Evolutionary conservation across 2,329 filamentous ascomycete species (phyloP).

Genomic region (Colletotrichum sp.): DNA sequence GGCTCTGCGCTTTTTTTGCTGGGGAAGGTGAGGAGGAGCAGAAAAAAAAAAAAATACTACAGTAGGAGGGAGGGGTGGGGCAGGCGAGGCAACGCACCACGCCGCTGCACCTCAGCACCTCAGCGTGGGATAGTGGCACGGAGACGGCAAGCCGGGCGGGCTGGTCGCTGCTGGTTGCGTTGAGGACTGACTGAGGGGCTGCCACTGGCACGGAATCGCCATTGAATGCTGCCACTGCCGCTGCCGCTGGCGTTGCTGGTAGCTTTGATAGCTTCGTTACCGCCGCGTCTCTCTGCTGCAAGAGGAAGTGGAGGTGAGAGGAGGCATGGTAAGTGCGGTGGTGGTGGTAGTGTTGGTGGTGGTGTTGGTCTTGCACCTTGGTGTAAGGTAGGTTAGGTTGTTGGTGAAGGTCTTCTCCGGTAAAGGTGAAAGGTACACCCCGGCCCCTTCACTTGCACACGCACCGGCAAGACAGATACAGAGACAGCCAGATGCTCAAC

Average conservation of each 20-base stretch:
- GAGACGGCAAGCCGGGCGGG: conserved; percentile 15
- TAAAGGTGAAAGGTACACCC: not conserved
- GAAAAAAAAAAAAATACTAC: not conserved
- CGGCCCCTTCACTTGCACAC: not conserved
- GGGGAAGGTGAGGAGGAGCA: not conserved
- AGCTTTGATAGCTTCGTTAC: not conserved
- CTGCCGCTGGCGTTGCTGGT: not conserved
- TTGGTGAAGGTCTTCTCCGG: not conserved
- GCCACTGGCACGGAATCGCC: not conserved
- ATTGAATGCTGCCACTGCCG: not conserved
- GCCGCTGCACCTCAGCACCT: not conserved
- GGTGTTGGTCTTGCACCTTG: not conserved
- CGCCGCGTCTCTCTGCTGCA: not conserved
- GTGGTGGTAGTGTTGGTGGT: not conserved
- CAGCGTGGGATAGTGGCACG: conserved; percentile 18
- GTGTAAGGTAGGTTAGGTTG: not conserved
- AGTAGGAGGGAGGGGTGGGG: not conserved
- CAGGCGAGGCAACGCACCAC: not conserved
- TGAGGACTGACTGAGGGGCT: not conserved
- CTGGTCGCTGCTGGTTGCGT: conserved; percentile 15
- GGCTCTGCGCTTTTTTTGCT: not conserved
- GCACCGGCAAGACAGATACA: not conserved
- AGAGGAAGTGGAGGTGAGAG: not conserved
- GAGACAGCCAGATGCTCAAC: not conserved
- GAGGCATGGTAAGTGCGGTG: not conserved